Percentiles rank a stretch among this genome's conserved stretches.
Conservation (phyloP, 768 basidiomycete species). For the Tricholoma bakamatsutake region DNA sequence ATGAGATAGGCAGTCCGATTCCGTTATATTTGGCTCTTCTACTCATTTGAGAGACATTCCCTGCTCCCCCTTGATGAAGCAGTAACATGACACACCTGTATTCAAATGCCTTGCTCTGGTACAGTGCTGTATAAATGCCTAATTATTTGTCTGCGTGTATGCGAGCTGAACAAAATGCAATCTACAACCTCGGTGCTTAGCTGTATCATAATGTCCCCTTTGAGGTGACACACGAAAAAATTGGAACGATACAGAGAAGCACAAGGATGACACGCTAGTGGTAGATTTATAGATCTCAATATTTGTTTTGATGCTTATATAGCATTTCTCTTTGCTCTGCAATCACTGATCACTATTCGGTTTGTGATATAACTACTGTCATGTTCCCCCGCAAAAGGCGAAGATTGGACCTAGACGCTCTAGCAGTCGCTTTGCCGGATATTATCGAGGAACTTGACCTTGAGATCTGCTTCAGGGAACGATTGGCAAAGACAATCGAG, state of each 20-base stretch:
- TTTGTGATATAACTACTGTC: background rate
- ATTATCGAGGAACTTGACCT: constrained; percentile 35
- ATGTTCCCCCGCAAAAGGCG: constrained; percentile 15
- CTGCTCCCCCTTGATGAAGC: too few relatives aligned
- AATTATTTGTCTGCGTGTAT: background rate
- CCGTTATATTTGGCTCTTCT: too few relatives aligned
- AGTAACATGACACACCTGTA: too few relatives aligned
- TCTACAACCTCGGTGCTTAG: background rate
- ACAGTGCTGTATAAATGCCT: too few relatives aligned
- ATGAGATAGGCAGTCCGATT: too few relatives aligned
- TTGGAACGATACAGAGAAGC: constrained; percentile 99
- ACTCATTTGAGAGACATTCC: too few relatives aligned
- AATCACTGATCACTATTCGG: background rate
- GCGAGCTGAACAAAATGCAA: constrained; percentile 21
- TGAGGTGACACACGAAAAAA: constrained; percentile 96
- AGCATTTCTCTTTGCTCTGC: background rate
- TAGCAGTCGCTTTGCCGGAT: constrained; percentile 12
- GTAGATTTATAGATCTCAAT: constrained; percentile 48
- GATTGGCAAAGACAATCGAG: constrained; percentile 35
- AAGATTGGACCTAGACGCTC: constrained; percentile 9
- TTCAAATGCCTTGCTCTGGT: too few relatives aligned
- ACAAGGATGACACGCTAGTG: constrained; percentile 99
- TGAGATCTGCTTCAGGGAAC: constrained; percentile 39
- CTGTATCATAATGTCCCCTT: constrained; percentile 52
- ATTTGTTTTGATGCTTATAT: constrained; percentile 25